phyloP scores from a whole-genome alignment of 1,284 basidiomycete genomes.

The Acaromyces ingoldii region DNA sequence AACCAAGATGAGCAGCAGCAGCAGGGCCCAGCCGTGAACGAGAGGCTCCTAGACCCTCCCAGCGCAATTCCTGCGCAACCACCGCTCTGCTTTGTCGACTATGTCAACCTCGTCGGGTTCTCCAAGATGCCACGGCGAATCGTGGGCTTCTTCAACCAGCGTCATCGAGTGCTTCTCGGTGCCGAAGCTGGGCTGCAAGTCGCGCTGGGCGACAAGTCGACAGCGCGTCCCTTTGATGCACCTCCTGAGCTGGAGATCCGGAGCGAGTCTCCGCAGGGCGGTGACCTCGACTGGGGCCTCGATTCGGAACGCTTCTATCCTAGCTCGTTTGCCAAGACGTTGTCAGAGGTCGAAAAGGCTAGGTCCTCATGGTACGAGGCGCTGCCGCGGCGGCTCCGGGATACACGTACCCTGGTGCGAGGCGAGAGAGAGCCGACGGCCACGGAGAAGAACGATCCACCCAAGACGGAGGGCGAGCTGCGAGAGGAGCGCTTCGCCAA shows the following conservation, averaged over 20 bases:
- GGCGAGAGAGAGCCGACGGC: slow-evolving; percentile 78
- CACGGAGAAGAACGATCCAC: slow-evolving; percentile 73
- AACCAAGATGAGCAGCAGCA: background rate
- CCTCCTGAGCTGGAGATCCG: slow-evolving; percentile 5
- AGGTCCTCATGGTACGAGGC: slow-evolving; percentile 72
- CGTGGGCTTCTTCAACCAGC: slow-evolving; percentile 84
- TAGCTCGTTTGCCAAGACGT: slow-evolving; percentile 61
- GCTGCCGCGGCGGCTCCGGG: slow-evolving; percentile 66
- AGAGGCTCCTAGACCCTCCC: slow-evolving; percentile 56
- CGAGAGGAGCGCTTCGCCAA: slow-evolving; percentile 57
- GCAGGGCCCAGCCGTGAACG: slow-evolving; percentile 8
- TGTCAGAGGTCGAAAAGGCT: slow-evolving; percentile 64
- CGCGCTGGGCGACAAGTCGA: slow-evolving; percentile 57
- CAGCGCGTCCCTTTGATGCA: slow-evolving; percentile 61
- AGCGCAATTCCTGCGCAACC: slow-evolving; percentile 68
- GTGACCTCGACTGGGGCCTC: slow-evolving; percentile 71
- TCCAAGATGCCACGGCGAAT: slow-evolving; percentile 83
- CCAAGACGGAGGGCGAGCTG: slow-evolving; percentile 82
- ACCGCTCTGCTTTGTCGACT: slow-evolving; percentile 80
- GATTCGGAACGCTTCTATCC: slow-evolving; percentile 68
- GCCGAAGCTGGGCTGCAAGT: slow-evolving; percentile 76
- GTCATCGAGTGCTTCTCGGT: slow-evolving; percentile 70
- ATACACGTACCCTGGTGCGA: slow-evolving; percentile 69
- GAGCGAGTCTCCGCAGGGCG: slow-evolving; percentile 36
- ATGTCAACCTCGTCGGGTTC: slow-evolving; percentile 78